Percentiles rank a stretch among this genome's conserved stretches.
Evolutionary conservation across 192 early-diverging fungal species (phyloP).

Genomic region (Diversispora epigaea): DNA sequence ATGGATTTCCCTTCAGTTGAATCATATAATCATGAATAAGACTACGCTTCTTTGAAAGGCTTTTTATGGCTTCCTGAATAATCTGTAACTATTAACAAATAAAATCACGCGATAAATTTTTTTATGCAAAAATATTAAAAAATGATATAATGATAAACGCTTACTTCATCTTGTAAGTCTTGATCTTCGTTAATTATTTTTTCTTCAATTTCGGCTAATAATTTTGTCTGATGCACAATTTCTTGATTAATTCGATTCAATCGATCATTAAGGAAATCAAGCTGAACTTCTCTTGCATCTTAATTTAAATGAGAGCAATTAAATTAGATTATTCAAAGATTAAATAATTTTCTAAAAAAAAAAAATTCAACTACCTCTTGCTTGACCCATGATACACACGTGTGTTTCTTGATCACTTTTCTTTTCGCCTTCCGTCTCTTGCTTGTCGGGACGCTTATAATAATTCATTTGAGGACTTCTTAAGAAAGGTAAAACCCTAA

Average conservation of each 20-base stretch:
- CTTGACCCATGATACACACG: conserved; percentile 43
- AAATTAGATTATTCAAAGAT: neutral
- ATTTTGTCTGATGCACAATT: conserved; percentile 54
- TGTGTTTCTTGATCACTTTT: conserved; percentile 42
- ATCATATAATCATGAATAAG: conserved; percentile 47
- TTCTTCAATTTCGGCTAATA: conserved; percentile 52
- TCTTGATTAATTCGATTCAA: conserved; percentile 56
- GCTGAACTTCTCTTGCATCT: conserved; percentile 61
- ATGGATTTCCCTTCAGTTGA: conserved; percentile 18
- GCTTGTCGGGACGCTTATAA: conserved; percentile 40
- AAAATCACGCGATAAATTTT: too few relatives aligned
- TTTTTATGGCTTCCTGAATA: conserved; percentile 58
- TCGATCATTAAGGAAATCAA: conserved; percentile 51
- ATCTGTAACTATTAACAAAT: conserved; percentile 53
- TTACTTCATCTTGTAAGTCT: conserved; percentile 44
- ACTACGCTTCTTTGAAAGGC: conserved; percentile 62
- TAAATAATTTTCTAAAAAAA: neutral
- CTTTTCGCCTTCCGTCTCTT: conserved; percentile 40
- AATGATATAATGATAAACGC: neutral
- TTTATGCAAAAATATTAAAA: neutral
- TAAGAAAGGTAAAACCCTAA: conserved; percentile 56
- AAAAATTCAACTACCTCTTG: conserved; percentile 37
- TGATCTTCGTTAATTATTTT: conserved; percentile 39
- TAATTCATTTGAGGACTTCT: conserved; percentile 61
- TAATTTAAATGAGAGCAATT: neutral